Percentiles rank a stretch among this genome's conserved stretches.
phyloP scores from a whole-genome alignment of 306 rosid species.

The Mucuna pruriens region DNA sequence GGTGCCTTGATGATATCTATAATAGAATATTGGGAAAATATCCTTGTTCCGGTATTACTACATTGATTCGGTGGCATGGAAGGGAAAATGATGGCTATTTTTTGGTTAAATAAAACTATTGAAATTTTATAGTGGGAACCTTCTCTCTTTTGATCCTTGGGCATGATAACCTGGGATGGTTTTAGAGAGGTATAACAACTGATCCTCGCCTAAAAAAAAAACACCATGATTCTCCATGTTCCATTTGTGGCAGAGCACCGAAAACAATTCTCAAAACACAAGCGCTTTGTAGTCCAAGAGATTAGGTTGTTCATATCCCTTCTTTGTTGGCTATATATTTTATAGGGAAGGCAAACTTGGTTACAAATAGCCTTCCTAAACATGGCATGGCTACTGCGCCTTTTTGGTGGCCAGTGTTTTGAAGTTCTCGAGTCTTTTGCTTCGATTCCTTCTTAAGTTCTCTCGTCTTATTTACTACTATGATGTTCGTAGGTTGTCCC shows the following conservation, averaged over 20 bases:
- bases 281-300: not conserved
- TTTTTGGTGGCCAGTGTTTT: not conserved
- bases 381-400: not conserved
- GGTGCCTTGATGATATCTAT: too few relatives aligned
- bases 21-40: not conserved
- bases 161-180: too few relatives aligned
- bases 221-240: too few relatives aligned
- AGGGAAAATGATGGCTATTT: too few relatives aligned
- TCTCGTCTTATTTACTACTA: too few relatives aligned
- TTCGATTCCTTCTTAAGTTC: too few relatives aligned
- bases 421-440: too few relatives aligned
- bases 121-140: not conserved
- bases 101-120: too few relatives aligned
- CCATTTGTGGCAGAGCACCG: not conserved
- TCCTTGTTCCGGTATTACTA: not conserved
- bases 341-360: not conserved
- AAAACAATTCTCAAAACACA: too few relatives aligned
- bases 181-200: not conserved
- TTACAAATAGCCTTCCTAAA: not conserved
- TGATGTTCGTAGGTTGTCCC: not conserved
- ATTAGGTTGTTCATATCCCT: not conserved
- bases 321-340: not conserved
- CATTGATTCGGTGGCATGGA: not conserved
- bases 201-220: not conserved
- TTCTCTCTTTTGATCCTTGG: too few relatives aligned